Conservation (phyloP, 1,139 yeast genomes). For the Protomyces pachydermus region DNA sequence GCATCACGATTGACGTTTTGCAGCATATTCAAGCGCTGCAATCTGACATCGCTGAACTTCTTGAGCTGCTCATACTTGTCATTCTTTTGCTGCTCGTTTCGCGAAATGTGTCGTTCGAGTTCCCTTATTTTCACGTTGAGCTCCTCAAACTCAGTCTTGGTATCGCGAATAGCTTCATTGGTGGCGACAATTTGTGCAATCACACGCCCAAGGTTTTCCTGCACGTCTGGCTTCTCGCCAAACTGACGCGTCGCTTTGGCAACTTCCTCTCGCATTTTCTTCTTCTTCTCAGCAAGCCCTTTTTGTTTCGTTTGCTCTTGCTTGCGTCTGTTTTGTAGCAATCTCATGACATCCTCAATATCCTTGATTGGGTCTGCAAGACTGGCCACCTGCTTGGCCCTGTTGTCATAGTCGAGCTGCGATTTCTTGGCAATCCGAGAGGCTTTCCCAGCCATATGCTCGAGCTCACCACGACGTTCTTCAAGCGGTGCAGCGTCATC, state of each 20-base stretch:
- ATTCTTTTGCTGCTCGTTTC: conserved; percentile 6
- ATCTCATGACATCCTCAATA: conserved; percentile 9
- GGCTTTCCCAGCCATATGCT: conserved; percentile 8
- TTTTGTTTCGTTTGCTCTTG: conserved; percentile 11
- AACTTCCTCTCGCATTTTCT: conserved; percentile 40
- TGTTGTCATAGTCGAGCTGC: conserved; percentile 5
- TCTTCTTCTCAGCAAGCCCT: conserved; percentile 22
- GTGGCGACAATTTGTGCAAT: conserved; percentile 45
- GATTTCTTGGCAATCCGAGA: conserved; percentile 3
- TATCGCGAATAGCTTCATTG: conserved; percentile 41
- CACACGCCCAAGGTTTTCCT: conserved; percentile 51
- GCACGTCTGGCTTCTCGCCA: conserved; percentile 46
- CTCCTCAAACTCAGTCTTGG: conserved; percentile 3
- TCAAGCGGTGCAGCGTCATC: conserved; percentile 31
- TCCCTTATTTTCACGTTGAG: conserved; percentile 41
- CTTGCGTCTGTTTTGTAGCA: conserved; percentile 1
- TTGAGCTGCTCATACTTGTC: conserved; percentile 10
- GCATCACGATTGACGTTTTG: conserved; percentile 36
- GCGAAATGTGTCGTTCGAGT: conserved; percentile 1
- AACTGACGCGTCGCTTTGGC: conserved; percentile 7
- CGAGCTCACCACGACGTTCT: conserved; percentile 12
- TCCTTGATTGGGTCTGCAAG: background rate
- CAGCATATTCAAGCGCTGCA: conserved; percentile 28
- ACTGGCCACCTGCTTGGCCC: background rate
- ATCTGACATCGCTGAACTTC: conserved; percentile 14